Evolutionary conservation across 129 eudicot genomes (phyloP).

Genomic region (Sambucus nigra): DNA sequence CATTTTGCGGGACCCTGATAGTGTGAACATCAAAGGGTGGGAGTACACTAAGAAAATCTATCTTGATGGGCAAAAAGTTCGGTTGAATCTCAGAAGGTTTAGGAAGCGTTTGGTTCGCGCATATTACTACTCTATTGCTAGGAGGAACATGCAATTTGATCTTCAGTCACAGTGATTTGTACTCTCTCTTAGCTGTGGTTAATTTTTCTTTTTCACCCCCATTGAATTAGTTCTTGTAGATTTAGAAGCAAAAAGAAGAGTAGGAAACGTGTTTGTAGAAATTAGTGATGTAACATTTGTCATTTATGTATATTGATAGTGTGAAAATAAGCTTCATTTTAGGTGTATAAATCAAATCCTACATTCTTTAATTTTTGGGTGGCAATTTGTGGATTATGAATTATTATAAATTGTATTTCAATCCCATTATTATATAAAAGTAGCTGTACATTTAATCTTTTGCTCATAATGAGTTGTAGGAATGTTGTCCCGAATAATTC

Average conservation of each 20-base stretch:
- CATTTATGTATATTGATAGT: constrained; percentile 16
- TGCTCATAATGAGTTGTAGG: not conserved
- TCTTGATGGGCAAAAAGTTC: constrained; percentile 77
- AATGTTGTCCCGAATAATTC: not conserved
- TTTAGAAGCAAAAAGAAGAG: not conserved
- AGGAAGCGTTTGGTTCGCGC: constrained; percentile 65
- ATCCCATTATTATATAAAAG: not conserved
- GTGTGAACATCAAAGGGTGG: constrained; percentile 72
- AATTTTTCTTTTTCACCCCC: not conserved
- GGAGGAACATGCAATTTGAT: constrained; percentile 24
- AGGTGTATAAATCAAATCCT: not conserved
- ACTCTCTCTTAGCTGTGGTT: not conserved
- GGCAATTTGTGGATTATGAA: too few species aligned
- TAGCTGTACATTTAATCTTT: not conserved
- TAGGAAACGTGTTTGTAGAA: constrained; percentile 24
- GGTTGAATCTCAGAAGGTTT: constrained; percentile 56
- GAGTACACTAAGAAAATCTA: constrained; percentile 81
- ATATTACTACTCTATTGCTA: constrained; percentile 45
- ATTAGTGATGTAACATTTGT: not conserved
- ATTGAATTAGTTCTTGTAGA: not conserved
- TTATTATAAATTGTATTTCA: not conserved
- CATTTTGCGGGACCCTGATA: constrained; percentile 57
- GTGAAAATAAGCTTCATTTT: constrained; percentile 4
- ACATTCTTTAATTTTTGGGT: not conserved
- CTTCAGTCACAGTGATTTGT: not conserved